These are phyloP conservation scores for Xylaria sp. DNA, from an alignment of 2,329 filamentous ascomycete species.

Conservation along the genomic window DNA sequence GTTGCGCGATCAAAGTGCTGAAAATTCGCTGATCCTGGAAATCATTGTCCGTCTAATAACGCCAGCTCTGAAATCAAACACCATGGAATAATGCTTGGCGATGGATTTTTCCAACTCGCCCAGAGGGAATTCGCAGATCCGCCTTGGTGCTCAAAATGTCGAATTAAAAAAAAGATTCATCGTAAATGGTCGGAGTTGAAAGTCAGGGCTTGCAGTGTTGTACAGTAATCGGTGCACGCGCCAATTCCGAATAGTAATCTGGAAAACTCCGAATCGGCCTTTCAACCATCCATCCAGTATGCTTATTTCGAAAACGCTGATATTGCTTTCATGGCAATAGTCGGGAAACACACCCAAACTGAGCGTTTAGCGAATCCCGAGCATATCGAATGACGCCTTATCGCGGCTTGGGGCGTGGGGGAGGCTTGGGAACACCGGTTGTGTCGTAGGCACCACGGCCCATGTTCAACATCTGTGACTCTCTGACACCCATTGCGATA, in stretches of 20 bases:
- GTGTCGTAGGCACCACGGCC: constrained; percentile 45
- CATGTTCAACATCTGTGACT: constrained; percentile 43
- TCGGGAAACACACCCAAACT: background rate
- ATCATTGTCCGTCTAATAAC: constrained; percentile 33
- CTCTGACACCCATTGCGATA: constrained; percentile 40
- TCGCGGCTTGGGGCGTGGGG: constrained; percentile 42
- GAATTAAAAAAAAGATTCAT: constrained; percentile 43
- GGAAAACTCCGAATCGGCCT: constrained; percentile 15
- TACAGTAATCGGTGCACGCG: constrained; percentile 39
- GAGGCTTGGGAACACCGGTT: constrained; percentile 45
- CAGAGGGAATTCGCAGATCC: constrained; percentile 25
- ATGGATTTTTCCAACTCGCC: constrained; percentile 24
- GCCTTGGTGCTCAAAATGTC: constrained; percentile 27
- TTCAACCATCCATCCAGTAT: background rate
- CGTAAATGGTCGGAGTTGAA: constrained; percentile 33
- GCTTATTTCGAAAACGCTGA: background rate
- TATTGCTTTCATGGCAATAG: constrained; percentile 15
- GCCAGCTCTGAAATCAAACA: constrained; percentile 30
- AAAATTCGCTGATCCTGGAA: constrained; percentile 11
- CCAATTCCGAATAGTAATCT: constrained; percentile 33
- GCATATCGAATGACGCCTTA: constrained; percentile 28
- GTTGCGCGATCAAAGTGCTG: background rate
- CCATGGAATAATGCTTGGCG: constrained; percentile 5
- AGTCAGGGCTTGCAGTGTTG: constrained; percentile 38
- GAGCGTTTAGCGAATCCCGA: background rate